Base-by-base conservation (phyloP, 108 stramenopile genomes). In the Skeletonema marinoi region DNA sequence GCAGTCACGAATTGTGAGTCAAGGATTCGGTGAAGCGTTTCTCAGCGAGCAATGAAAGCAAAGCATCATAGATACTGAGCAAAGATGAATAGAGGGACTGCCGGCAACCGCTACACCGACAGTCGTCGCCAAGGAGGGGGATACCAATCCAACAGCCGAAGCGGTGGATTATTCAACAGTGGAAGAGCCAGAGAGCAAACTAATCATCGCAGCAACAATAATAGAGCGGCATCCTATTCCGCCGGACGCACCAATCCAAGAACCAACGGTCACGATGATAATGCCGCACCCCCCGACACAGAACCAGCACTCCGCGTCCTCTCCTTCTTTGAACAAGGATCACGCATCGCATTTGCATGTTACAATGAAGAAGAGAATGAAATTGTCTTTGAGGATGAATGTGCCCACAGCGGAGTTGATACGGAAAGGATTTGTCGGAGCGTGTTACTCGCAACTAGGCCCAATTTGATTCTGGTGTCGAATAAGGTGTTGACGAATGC, bases 331-430 rank as follows among this genome's bases (percentile, higher is more conserved):
- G 85, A 86, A 71, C 82, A 88, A 21, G 91, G 89, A 8, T 70
- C 86, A 3, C 74, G 72, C 25, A 80, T 96, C 61, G 87, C 91
- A 6, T 95, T 93, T 82, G 90, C 92, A 2, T 86, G 88, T 61
- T 95, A 92, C 71, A 61, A 85, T 65, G 92, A 95, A 78, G 87
- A 87, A 13, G 70, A 70, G 3, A 93, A 95, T 74, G 86, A 88
- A 56, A 95, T 95, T 39, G 19, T 89, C 12, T 56, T 92, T 46
- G 91, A 95, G 50, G 78, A 86, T 33, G 66, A 69, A 42, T 21
- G 10, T 7, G 64, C 75, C 6, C 81, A 85, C 59, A 82, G 67
- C 33, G 84, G 82, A 11, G 58, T 74, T 16, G 92, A 92, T 54
- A 80, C 82, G 11, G 87, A 89, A 78, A 25, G 50, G 3, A 62